Conservation (phyloP, 2,329 filamentous ascomycete genomes). For the Oidium heveae region DNA sequence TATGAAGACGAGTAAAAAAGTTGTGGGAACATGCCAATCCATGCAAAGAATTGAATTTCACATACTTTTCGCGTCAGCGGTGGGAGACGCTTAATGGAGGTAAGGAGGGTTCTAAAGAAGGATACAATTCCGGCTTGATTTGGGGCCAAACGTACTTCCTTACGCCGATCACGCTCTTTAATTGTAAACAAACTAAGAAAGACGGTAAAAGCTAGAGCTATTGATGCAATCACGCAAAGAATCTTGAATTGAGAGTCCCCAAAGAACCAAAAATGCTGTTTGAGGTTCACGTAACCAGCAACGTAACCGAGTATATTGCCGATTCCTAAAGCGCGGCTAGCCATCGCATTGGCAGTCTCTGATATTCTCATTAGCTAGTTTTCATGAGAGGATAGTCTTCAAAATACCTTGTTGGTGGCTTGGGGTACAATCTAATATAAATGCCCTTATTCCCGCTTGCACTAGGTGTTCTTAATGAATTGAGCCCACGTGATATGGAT, state of each 20-base stretch:
- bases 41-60: conserved; percentile 59
- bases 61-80: conserved; percentile 66
- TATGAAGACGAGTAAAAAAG: conserved; percentile 90
- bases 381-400: neutral
- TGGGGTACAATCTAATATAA: conserved; percentile 81
- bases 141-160: conserved; percentile 35
- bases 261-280: conserved; percentile 49
- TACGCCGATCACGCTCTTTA: conserved; percentile 54
- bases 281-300: conserved; percentile 62
- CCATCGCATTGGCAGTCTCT: conserved; percentile 69
- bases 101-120: conserved; percentile 60
- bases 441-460: conserved; percentile 73
- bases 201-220: conserved; percentile 46
- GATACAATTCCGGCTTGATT: conserved; percentile 39
- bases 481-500: too few relatives aligned
- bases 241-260: conserved; percentile 83
- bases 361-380: neutral
- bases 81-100: conserved; percentile 53
- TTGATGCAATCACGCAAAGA: conserved; percentile 60
- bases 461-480: conserved; percentile 21
- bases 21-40: conserved; percentile 91
- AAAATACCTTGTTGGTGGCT: conserved; percentile 51
- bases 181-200: conserved; percentile 43
- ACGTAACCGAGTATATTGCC: conserved; percentile 83
- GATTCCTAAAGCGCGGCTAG: conserved; percentile 59